Evolutionary conservation across 208 protist genomes (phyloP), one percentile per base, ranked within the genome.

Genomic region (Trypanosoma vivax): DNA sequence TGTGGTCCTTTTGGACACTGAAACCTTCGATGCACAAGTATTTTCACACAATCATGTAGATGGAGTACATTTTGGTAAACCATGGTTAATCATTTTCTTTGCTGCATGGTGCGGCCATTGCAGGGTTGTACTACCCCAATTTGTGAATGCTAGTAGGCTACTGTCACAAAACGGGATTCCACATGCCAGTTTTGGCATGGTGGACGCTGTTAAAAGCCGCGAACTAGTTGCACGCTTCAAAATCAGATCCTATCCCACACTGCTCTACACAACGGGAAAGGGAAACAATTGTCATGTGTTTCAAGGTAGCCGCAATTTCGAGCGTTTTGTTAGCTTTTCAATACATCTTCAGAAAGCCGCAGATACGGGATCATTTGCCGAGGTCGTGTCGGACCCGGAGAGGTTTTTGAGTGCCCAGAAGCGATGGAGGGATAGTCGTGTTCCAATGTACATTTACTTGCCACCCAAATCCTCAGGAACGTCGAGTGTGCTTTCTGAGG

Each of bases 51-150:
- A 19, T 16, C 7, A 33, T 34, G 21, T 16, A 14, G 14, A 61
- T n/a, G n/a, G 2, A 19, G 7, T 25, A 1, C n/a, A 3, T 13
- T 11, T 21, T 11, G 27, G n/a, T 34, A 50, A 46, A 27, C 13
- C 87, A 39, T 94, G 83, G 68, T 55, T 94, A 21, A 66, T 90
- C 25, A 76, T 94, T 21, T 73, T 87, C 49, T 91, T 83, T 68
- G 72, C 87, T 4, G 83, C 87, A 34, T 90, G 83, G 78, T 94
- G 87, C 61, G 59, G 45, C 14, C 83, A 90, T 53, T 94, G 87
- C 70, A 89, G 88, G 47, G 48, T 31, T 24, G 39, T 86, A 11
- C 41, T 90, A 37, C 87, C 87, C 2, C 54, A 70, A 41, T 89
- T 90, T 58, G 47, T 77, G n/a, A 81, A 94, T 52, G 73, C 71